Percentiles rank a stretch among this genome's conserved stretches.
Conservation (phyloP, 176 grass and related monocot species). For the Oryza rufipogon region DNA sequence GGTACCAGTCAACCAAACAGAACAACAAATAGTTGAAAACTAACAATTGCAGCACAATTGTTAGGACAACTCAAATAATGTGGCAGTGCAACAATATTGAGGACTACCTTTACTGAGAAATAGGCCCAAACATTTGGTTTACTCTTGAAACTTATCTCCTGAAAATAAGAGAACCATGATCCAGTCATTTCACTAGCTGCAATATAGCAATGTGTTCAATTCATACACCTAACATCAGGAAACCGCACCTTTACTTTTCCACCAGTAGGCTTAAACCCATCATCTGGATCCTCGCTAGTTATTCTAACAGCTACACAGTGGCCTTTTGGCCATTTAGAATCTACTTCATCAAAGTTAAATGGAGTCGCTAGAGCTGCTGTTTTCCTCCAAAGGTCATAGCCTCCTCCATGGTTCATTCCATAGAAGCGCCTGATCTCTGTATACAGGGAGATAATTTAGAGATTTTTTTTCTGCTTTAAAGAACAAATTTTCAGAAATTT, state of each 20-base stretch:
- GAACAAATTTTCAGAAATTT: not conserved
- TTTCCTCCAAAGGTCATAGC: conserved; percentile 84
- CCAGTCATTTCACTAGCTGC: conserved; percentile 14
- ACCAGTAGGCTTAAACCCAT: conserved; percentile 97
- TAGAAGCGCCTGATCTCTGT: conserved; percentile 98
- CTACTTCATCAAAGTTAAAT: conserved; percentile 94
- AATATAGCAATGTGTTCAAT: conserved; percentile 23
- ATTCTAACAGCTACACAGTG: conserved; percentile 93
- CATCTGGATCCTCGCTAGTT: conserved; percentile 97
- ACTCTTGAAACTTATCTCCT: conserved; percentile 98
- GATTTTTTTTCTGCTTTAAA: not conserved
- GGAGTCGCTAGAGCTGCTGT: conserved; percentile 72
- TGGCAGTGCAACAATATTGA: conserved; percentile 2
- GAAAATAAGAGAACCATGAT: conserved; percentile 41
- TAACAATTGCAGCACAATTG: not conserved
- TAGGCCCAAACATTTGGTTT: conserved; percentile 97
- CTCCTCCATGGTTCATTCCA: conserved; percentile 88
- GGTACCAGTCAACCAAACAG: conserved; percentile 12
- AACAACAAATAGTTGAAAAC: not conserved
- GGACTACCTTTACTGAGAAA: conserved; percentile 96
- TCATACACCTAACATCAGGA: conserved; percentile 27
- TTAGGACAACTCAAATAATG: conserved; percentile 3
- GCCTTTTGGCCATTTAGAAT: conserved; percentile 82
- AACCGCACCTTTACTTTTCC: conserved; percentile 88
- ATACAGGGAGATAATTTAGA: conserved; percentile 29